Base-by-base conservation (phyloP, 2,329 filamentous ascomycete species). In the Amauroascus verrucosus region DNA sequence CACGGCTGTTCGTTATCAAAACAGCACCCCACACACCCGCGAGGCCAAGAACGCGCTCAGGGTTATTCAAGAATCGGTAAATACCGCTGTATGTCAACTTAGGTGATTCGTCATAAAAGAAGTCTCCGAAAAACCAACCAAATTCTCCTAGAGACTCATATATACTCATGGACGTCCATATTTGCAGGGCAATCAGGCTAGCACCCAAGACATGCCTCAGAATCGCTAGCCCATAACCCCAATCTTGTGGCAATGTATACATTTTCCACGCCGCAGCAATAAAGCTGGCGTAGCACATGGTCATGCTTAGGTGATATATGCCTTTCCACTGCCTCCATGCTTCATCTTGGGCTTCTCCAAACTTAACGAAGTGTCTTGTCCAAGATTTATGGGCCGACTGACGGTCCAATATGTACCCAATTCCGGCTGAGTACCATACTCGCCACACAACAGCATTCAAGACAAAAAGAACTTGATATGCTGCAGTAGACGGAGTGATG, bases 321-420 rank as follows among this genome's bases (percentile, higher is more conserved):
- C 86, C 88, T 71, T 96, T 97, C 93, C 93, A 98, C 67, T 98
- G 91, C 54, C 85, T 83, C 93, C 93, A 98, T 3, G 91, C 91
- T 70, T 97, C 93, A 57, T 85, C 84, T 2, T 84, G 84, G 57
- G 80, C 89, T 67, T 97, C 93, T 57, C 93, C 93, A 64, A 85
- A 96, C 69, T 98, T 98, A 71, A 98, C 80, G 66, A 97, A 98
- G 73, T 98, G 93, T 24, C 93, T 83, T 14, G 91, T 97, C 88
- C 93, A 97, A 69, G 86, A 83, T 73, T 97, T 97, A 70, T 84
- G 82, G 63, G 85, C 84, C 18, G 91, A 96, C 69, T 98, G 93
- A 53, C 81, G 78, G 62, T 88, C 83, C 46, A 98, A 79, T 56
- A 97, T 83, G 61, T 87, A 78, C 43, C 91, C 93, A 24, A 98